Base-by-base conservation (phyloP, 192 early-diverging fungal species). In the Diversispora epigaea region DNA sequence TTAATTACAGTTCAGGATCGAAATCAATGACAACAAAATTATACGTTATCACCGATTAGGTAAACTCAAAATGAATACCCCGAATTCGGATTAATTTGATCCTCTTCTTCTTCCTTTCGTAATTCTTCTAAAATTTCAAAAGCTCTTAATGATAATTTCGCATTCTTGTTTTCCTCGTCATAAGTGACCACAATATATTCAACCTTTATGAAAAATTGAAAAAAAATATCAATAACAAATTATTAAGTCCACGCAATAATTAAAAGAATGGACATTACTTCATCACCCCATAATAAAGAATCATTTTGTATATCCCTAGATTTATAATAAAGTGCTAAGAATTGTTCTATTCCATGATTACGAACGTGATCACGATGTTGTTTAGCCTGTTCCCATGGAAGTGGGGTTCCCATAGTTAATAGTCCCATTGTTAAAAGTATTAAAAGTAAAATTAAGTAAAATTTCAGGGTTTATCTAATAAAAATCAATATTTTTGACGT, bases 201-300 rank as follows among this genome's bases (percentile, higher is more conserved):
- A 72, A 98, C 85, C 93, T 95, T 47, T n/a, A 6, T 22, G 11
- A 67, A 66, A 8, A 47, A 25, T 46, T 25, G 43, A 19, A n/a
- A n/a, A n/a, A n/a, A n/a, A n/a, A n/a, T n/a, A n/a, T 17, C 7
- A 47, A 45, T 49, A 67, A 46, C 3, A 8, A 47, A 14, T n/a
- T n/a, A 49, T 9, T 22, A 17, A 4, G n/a, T 22, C 4, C 11
- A 44, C 9, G 43, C 43, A 43, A 43, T 63, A 41, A 3, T 15
- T 14, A 3, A 15, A 9, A 11, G 5, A 21, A 12, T 32, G 21
- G 10, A 39, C 5, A 64, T 80, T 85, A 96, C 94, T 88, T 99
- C 97, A 76, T 99, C 97, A 67, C 97, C 97, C 95, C 96, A 99
- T 19, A 95, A 83, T 11, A 97, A 85, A 63, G 84, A 84, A 81